Percentiles rank a stretch among this genome's conserved stretches.
Evolutionary conservation across 176 grass and related monocot genomes (phyloP).

Genomic region (Pontederia paniculata): DNA sequence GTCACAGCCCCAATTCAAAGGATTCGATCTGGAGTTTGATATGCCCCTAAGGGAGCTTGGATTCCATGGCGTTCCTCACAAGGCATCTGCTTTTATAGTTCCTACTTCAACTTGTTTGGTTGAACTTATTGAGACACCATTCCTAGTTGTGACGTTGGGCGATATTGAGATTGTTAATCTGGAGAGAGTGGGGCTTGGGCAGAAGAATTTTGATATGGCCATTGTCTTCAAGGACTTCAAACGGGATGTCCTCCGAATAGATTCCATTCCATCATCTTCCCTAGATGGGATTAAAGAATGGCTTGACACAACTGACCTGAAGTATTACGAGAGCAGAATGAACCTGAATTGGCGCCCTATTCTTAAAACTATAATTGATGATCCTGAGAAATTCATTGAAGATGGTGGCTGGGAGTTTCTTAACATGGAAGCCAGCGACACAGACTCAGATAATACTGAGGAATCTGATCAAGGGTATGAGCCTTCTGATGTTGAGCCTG

Average conservation of each 20-base stretch:
- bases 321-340: slow-evolving; percentile 87
- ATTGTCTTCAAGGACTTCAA: slow-evolving; percentile 98
- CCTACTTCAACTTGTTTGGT: slow-evolving; percentile 82
- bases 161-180: slow-evolving; percentile 95
- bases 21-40: slow-evolving; percentile 66
- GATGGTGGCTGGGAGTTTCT: slow-evolving; percentile 86
- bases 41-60: slow-evolving; percentile 67
- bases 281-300: slow-evolving; percentile 84
- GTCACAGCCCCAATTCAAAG: slow-evolving; percentile 64
- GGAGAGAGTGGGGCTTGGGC: slow-evolving; percentile 77
- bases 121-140: slow-evolving; percentile 66
- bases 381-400: slow-evolving; percentile 76
- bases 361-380: slow-evolving; percentile 76
- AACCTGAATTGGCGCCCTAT: slow-evolving; percentile 89
- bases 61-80: slow-evolving; percentile 80
- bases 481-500: slow-evolving; percentile 63
- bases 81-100: slow-evolving; percentile 71
- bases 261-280: slow-evolving; percentile 69
- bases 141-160: slow-evolving; percentile 61
- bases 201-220: slow-evolving; percentile 90
- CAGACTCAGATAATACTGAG: slow-evolving; percentile 56
- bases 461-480: slow-evolving; percentile 80
- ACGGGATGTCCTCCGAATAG: slow-evolving; percentile 65
- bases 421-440: slow-evolving; percentile 88
- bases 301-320: slow-evolving; percentile 86